Conservation (phyloP, 2,329 filamentous ascomycete species). For the Phialophora expanda region DNA sequence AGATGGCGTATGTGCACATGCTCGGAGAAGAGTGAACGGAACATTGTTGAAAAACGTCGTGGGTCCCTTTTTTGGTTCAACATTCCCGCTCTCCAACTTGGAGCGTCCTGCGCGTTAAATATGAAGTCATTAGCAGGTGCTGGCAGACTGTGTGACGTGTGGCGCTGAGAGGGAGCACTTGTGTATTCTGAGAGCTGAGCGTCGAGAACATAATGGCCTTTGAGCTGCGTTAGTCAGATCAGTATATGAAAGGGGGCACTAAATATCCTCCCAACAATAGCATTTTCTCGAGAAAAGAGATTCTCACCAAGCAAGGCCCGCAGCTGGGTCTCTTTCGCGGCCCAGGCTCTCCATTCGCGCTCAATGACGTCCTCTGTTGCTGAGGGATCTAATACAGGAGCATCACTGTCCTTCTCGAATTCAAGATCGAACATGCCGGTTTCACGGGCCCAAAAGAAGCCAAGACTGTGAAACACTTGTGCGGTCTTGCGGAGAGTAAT, state of each 20-base stretch:
- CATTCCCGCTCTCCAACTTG: conserved; percentile 39
- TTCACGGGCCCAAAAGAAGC: conserved; percentile 55
- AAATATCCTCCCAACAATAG: not conserved
- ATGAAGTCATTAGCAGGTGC: conserved; percentile 48
- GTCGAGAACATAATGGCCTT: conserved; percentile 54
- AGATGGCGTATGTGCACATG: conserved; percentile 41
- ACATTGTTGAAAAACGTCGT: conserved; percentile 40
- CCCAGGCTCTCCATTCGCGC: conserved; percentile 51
- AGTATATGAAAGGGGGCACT: not conserved
- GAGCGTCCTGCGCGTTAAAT: conserved; percentile 49
- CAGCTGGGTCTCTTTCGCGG: conserved; percentile 52
- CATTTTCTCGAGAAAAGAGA: not conserved
- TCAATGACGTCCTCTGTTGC: conserved; percentile 44
- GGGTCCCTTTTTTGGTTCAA: not conserved
- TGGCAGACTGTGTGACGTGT: conserved; percentile 50
- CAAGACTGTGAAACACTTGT: conserved; percentile 53
- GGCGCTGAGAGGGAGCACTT: conserved; percentile 50
- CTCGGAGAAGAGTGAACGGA: conserved; percentile 50
- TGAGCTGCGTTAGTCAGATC: not conserved
- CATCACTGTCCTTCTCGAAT: conserved; percentile 43
- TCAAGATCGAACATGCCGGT: conserved; percentile 50
- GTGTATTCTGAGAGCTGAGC: conserved; percentile 52
- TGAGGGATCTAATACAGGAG: conserved; percentile 45
- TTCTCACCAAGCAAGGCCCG: conserved; percentile 43
- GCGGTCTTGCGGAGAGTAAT: conserved; percentile 50